phyloP scores from a whole-genome alignment of 148 eudicot genomes.

The Rhododendron kiyosumense region DNA sequence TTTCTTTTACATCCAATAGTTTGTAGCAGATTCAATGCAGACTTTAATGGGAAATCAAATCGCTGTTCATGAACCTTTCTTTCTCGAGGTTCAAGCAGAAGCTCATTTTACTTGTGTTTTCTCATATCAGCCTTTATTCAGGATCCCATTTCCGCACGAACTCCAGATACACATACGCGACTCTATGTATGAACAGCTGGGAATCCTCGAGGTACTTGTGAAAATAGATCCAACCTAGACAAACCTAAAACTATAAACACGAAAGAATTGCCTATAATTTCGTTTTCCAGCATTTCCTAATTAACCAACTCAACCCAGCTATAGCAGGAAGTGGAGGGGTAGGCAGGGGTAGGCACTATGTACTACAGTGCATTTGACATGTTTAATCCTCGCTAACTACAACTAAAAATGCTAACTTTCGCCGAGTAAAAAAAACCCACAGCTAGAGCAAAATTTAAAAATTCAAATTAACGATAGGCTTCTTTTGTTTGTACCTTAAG shows the following conservation, averaged over 20 bases:
- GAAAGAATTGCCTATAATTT: neutral
- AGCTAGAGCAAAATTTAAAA: neutral
- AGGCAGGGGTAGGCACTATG: too few relatives aligned
- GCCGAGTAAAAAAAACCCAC: too few relatives aligned
- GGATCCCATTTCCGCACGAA: neutral
- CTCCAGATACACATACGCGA: neutral
- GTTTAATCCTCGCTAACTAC: too few relatives aligned
- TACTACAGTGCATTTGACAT: too few relatives aligned
- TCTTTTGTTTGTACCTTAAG: conserved; percentile 32
- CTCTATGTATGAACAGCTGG: neutral
- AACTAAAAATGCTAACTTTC: too few relatives aligned
- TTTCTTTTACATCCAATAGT: neutral
- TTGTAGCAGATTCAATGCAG: neutral
- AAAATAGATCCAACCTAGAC: neutral
- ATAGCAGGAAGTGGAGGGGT: too few relatives aligned
- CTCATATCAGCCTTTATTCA: too few relatives aligned
- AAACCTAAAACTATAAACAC: neutral
- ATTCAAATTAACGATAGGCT: neutral
- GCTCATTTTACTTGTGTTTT: too few relatives aligned
- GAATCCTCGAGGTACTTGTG: neutral
- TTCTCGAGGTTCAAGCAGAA: conserved; percentile 7
- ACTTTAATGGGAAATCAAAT: conserved; percentile 5
- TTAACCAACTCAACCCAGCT: neutral
- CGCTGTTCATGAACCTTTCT: conserved; percentile 5
- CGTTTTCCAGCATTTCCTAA: neutral